phyloP scores from a whole-genome alignment of 176 grass and related monocot species.

The Tillandsia leiboldiana region DNA sequence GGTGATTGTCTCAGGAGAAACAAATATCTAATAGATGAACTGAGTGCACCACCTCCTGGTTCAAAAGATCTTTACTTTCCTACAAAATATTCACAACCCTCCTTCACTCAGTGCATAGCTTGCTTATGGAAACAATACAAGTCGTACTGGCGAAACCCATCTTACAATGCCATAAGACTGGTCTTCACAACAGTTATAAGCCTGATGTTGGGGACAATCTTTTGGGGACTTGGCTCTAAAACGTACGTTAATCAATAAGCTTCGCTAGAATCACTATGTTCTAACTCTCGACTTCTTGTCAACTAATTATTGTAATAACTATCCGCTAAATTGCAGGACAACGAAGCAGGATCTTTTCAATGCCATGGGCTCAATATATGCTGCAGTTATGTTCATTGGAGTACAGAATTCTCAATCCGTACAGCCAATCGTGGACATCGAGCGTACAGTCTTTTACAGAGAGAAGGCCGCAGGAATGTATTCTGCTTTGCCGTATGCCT shows the following conservation, averaged over 20 bases:
- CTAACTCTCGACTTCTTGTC: background rate
- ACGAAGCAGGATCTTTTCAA: slow-evolving; percentile 63
- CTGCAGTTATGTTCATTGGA: slow-evolving; percentile 70
- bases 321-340: slow-evolving; percentile 22
- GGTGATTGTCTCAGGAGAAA: slow-evolving; percentile 53
- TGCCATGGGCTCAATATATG: slow-evolving; percentile 83
- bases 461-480: slow-evolving; percentile 90
- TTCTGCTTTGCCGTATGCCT: slow-evolving; percentile 91
- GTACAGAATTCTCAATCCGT: slow-evolving; percentile 63
- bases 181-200: slow-evolving; percentile 52
- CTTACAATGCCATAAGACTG: slow-evolving; percentile 63
- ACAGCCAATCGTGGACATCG: slow-evolving; percentile 73
- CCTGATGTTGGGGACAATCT: slow-evolving; percentile 71
- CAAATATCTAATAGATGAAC: slow-evolving; percentile 53
- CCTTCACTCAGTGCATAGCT: slow-evolving; percentile 56
- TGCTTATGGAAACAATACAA: slow-evolving; percentile 73
- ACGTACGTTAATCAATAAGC: slow-evolving; percentile 32
- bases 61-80: slow-evolving; percentile 62
- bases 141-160: slow-evolving; percentile 80
- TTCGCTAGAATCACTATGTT: slow-evolving; percentile 10
- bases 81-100: slow-evolving; percentile 51
- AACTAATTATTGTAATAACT: background rate
- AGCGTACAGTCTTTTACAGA: slow-evolving; percentile 83
- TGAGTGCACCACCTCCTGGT: slow-evolving; percentile 45
- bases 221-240: slow-evolving; percentile 59